Evolutionary conservation across 139 green algal genomes (phyloP).

Genomic region (Pycnococcus provasolii): DNA sequence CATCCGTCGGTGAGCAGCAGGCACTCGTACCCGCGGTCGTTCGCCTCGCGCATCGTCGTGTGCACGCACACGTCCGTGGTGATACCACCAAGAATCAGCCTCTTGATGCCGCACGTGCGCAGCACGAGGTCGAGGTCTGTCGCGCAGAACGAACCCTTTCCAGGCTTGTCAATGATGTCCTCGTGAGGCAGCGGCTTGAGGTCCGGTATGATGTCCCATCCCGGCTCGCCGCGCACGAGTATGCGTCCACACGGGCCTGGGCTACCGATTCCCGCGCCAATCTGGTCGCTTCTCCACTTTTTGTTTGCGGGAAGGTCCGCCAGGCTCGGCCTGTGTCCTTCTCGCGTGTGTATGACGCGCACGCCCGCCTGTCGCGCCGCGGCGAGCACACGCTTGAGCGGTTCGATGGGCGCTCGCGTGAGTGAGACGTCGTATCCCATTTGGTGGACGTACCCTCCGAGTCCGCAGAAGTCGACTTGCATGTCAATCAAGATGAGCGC

Average conservation of each 20-base stretch:
- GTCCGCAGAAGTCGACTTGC: slow-evolving; percentile 53
- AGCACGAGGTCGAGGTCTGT: slow-evolving; percentile 52
- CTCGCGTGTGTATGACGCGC: slow-evolving; percentile 50
- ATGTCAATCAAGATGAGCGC: slow-evolving; percentile 56
- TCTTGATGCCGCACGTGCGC: slow-evolving; percentile 33
- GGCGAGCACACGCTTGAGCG: slow-evolving; percentile 39
- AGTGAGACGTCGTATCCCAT: slow-evolving; percentile 52
- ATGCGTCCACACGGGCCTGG: slow-evolving; percentile 37
- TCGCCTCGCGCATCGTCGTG: slow-evolving; percentile 62
- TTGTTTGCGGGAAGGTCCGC: slow-evolving; percentile 54
- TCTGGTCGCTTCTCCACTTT: slow-evolving; percentile 37
- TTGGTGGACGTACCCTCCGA: slow-evolving; percentile 48
- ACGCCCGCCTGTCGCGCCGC: slow-evolving; percentile 32
- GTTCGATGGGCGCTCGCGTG: slow-evolving; percentile 40
- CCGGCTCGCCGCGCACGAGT: slow-evolving; percentile 44
- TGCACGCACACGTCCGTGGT: slow-evolving; percentile 57
- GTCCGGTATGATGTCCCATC: slow-evolving; percentile 58
- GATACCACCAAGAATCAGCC: slow-evolving; percentile 47
- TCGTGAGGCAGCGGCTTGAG: slow-evolving; percentile 39
- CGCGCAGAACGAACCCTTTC: slow-evolving; percentile 40
- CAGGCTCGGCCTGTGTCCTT: slow-evolving; percentile 50
- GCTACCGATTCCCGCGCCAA: slow-evolving; percentile 47
- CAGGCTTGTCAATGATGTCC: slow-evolving; percentile 53
- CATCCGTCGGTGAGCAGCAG: slow-evolving; percentile 51
- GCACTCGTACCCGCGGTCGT: slow-evolving; percentile 57